Base-by-base conservation (phyloP, 305 asterid species). In the Salvia sclarea region DNA sequence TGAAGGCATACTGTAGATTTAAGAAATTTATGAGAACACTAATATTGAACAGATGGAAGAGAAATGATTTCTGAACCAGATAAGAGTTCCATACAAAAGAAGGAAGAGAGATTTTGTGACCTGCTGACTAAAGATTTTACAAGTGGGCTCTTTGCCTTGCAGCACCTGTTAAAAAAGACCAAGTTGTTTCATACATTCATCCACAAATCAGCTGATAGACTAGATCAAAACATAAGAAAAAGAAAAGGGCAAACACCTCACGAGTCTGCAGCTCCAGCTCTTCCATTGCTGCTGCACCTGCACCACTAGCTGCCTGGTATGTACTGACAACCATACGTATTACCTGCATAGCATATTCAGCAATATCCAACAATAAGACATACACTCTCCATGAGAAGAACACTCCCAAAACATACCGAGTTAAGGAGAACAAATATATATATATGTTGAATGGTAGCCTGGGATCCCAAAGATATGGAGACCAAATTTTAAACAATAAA, bases 261-360 rank as follows among this genome's bases (percentile, higher is more conserved):
- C 92, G 97, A 66, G 97, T 88, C 62, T 93, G 98, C 68, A 40
- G 90, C 79, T 84, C 96, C 65, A 93, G 91, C 83, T 93, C 98
- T 81, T 89, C 97, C 98, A 93, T 93, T 68, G 97, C 98, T 56
- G 98, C 97, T 54, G 96, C 98, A 37, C 98, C 98, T 3, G 96
- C 97, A 69, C 98, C 98, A 81, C 98, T 93, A 55, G 98, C 97
- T 33, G 97, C 97, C 82, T 93, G 98, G 84, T 93, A 93, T 40
- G 98, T 93, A 66, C 98, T 93, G 64, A 93, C 96, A 55, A 93
- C 96, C 97, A 93, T 93, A 44, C 96, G 97, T 6, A 48, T 81
- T 35, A 91, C 96, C 98, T 91, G 83, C 72, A 75, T 25, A 20
- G 12, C 49, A 68, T 59, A 47, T 69, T 67, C 49, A 49, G 68